A percentile compares a stretch with the other conserved stretches of the same genome.
phyloP scores from a whole-genome alignment of 805 yeast species.

The Candida schatavii region DNA sequence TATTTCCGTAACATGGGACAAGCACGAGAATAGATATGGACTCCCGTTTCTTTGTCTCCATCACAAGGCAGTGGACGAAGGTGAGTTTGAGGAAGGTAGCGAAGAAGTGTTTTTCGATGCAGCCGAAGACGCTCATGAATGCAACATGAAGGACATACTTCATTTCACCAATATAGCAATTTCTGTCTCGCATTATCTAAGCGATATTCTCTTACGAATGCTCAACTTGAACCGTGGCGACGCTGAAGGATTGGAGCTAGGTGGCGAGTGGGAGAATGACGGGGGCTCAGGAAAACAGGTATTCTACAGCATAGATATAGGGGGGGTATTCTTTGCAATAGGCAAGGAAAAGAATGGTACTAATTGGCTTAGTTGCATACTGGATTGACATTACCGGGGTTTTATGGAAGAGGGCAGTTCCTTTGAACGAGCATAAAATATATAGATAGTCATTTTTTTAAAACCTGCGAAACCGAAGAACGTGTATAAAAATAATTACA shows the following conservation, averaged over 20 bases:
- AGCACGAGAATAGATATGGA: constrained; percentile 23
- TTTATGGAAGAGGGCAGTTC: no score
- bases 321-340: constrained; percentile 1
- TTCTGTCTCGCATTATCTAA: constrained; percentile 33
- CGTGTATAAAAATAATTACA: no score
- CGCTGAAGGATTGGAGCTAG: constrained; percentile 35
- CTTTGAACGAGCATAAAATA: no score
- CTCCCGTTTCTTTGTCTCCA: constrained; percentile 35
- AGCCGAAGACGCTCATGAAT: constrained; percentile 1
- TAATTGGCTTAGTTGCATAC: constrained; percentile 4
- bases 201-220: constrained; percentile 30
- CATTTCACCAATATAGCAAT: constrained; percentile 14
- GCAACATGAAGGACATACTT: constrained; percentile 14
- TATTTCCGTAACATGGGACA: constrained; percentile 27
- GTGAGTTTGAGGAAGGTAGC: constrained; percentile 26
- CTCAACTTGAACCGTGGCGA: constrained; percentile 37
- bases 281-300: constrained; percentile 23
- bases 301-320: not conserved
- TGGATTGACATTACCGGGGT: constrained; percentile 1
- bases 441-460: no score
- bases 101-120: constrained; percentile 14
- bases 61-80: constrained; percentile 31
- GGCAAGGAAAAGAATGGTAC: constrained; percentile 6
- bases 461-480: no score
- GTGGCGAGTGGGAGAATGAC: constrained; percentile 29